Conservation (phyloP, 2,329 filamentous ascomycete species). For the Fusarium concolor region DNA sequence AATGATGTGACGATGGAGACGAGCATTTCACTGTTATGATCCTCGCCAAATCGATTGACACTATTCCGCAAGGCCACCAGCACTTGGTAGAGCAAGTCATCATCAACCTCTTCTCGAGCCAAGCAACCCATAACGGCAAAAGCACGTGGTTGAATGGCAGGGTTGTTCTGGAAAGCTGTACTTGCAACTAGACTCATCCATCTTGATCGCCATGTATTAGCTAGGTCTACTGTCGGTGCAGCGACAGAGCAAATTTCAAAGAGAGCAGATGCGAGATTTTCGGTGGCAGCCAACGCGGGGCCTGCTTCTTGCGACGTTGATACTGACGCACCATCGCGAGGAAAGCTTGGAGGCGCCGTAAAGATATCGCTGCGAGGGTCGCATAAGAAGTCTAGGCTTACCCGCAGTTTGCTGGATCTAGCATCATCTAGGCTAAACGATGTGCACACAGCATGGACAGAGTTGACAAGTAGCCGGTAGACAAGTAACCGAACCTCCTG, state of each 20-base stretch:
- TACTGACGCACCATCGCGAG: slow-evolving; percentile 65
- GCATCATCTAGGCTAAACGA: slow-evolving; percentile 72
- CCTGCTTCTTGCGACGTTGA: slow-evolving; percentile 66
- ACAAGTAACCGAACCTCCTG: slow-evolving; percentile 68
- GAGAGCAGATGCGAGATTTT: slow-evolving; percentile 70
- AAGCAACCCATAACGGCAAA: slow-evolving; percentile 79
- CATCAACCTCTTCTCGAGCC: slow-evolving; percentile 77
- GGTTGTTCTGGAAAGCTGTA: slow-evolving; percentile 79
- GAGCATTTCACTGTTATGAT: slow-evolving; percentile 74
- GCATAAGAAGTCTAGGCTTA: slow-evolving; percentile 68
- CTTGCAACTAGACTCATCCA: slow-evolving; percentile 81
- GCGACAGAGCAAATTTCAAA: slow-evolving; percentile 73
- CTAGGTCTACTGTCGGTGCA: slow-evolving; percentile 72
- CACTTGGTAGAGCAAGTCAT: slow-evolving; percentile 77
- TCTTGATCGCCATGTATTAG: slow-evolving; percentile 76
- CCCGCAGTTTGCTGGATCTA: slow-evolving; percentile 66
- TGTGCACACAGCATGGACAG: slow-evolving; percentile 75
- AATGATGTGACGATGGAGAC: slow-evolving; percentile 74
- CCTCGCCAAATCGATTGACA: slow-evolving; percentile 72
- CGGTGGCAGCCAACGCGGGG: slow-evolving; percentile 65
- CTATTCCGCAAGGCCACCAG: slow-evolving; percentile 75
- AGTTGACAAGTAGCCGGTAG: slow-evolving; percentile 73
- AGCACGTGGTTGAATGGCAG: slow-evolving; percentile 75
- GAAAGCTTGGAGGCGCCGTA: slow-evolving; percentile 58
- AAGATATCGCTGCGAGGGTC: slow-evolving; percentile 71